These are phyloP conservation scores for Perilla frutescens DNA, from an alignment of 257 asterid species.

Conservation along the genomic window DNA sequence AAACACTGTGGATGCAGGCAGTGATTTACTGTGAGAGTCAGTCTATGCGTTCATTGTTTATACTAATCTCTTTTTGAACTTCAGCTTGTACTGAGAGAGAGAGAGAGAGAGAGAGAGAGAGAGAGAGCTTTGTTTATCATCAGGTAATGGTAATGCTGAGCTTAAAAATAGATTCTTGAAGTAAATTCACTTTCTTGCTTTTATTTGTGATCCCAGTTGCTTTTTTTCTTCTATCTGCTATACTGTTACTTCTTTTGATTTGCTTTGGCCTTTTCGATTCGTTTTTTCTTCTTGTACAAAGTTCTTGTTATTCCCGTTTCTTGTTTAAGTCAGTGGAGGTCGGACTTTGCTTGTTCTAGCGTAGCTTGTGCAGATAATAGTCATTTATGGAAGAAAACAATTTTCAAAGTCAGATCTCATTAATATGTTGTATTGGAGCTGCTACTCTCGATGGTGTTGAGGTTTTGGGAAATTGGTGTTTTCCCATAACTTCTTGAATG, in stretches of 20 bases:
- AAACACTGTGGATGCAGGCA: not conserved
- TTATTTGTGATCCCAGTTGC: slow-evolving; percentile 21
- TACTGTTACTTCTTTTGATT: slow-evolving; percentile 26
- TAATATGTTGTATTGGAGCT: slow-evolving; percentile 16
- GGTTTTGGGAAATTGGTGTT: not conserved
- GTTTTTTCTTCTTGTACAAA: not conserved
- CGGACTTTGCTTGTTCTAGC: not conserved
- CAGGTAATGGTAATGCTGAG: slow-evolving; percentile 30
- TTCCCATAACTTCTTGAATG: not conserved
- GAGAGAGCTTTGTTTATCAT: slow-evolving; percentile 3
- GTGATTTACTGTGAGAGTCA: not conserved
- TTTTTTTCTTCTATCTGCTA: slow-evolving; percentile 1
- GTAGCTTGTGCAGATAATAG: not conserved
- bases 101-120: not conserved
- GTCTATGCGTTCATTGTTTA: too few species aligned
- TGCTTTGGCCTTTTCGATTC: slow-evolving; percentile 22
- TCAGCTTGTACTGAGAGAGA: not conserved
- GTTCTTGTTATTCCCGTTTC: not conserved
- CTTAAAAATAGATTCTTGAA: slow-evolving; percentile 16
- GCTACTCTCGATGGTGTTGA: not conserved
- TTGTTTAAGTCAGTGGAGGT: slow-evolving; percentile 17
- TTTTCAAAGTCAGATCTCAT: slow-evolving; percentile 34
- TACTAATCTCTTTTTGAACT: slow-evolving; percentile 16
- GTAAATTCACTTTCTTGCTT: slow-evolving; percentile 13
- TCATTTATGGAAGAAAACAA: not conserved